These are phyloP conservation scores for Cercospora sojina DNA, from an alignment of 2,329 filamentous ascomycete genomes.

Conservation along the genomic window DNA sequence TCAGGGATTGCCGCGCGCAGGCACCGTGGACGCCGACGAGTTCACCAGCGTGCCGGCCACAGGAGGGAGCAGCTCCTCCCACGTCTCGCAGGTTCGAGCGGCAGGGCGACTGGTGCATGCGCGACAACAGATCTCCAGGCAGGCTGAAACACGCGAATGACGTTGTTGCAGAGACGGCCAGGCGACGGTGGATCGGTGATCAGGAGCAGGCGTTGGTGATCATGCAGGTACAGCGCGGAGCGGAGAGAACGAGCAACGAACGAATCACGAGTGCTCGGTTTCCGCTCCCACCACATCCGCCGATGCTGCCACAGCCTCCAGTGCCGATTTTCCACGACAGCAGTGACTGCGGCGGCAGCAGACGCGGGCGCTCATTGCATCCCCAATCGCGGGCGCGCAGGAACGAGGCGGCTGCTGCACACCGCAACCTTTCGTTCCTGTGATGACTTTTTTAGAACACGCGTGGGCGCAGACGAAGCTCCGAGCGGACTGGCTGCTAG, in stretches of 20 bases:
- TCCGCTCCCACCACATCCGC: neutral
- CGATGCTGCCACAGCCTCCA: neutral
- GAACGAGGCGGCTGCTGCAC: neutral
- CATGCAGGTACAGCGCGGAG: constrained; percentile 7
- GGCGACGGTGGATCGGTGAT: constrained; percentile 5
- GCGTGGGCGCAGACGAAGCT: neutral
- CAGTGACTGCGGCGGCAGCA: neutral
- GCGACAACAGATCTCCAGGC: constrained; percentile 4
- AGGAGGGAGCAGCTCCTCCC: neutral
- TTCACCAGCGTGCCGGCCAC: neutral
- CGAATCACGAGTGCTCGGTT: neutral
- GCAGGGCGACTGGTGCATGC: neutral
- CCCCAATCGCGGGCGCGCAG: neutral
- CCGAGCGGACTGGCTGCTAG: neutral
- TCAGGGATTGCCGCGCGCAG: neutral
- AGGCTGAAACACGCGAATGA: constrained; percentile 14
- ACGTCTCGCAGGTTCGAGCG: neutral
- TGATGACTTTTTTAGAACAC: neutral
- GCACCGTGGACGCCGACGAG: neutral
- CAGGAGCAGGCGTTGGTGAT: neutral
- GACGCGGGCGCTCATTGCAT: neutral
- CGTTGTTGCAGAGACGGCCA: neutral
- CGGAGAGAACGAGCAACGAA: neutral
- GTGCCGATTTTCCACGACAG: neutral
- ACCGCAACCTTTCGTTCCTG: constrained; percentile 1